These are phyloP conservation scores for Colletotrichum lini DNA, from an alignment of 2,329 filamentous ascomycete genomes.

Conservation along the genomic window DNA sequence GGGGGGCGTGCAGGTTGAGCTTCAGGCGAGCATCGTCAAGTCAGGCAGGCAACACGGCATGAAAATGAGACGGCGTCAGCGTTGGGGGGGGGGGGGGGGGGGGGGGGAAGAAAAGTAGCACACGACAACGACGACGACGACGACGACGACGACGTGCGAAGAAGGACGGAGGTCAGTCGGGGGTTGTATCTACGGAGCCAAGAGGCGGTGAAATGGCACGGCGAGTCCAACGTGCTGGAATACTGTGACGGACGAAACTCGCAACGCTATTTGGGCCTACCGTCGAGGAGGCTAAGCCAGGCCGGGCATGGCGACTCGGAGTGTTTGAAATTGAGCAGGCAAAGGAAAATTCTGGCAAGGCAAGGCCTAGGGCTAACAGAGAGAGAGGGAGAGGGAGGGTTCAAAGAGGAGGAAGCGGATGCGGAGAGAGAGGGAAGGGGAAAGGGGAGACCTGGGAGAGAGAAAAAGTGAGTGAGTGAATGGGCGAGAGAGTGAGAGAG, in stretches of 20 bases:
- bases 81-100: too few relatives aligned
- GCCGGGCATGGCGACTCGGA: slow-evolving; percentile 24
- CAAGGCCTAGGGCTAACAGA: slow-evolving; percentile 1
- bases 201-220: slow-evolving; percentile 33
- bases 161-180: slow-evolving; percentile 30
- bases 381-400: neutral
- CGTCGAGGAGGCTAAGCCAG: slow-evolving; percentile 22
- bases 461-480: too few relatives aligned
- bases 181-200: slow-evolving; percentile 31
- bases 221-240: slow-evolving; percentile 32
- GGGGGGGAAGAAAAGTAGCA: too few relatives aligned
- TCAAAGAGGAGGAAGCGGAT: too few relatives aligned
- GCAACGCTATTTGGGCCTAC: neutral
- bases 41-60: slow-evolving; percentile 19
- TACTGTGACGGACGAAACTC: slow-evolving; percentile 36
- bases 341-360: neutral
- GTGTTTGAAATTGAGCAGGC: slow-evolving; percentile 31
- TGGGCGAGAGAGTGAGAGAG: too few relatives aligned
- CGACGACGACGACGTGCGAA: slow-evolving; percentile 37
- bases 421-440: too few relatives aligned
- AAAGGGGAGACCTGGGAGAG: too few relatives aligned
- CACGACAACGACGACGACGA: too few relatives aligned
- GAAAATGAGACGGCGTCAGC: neutral
- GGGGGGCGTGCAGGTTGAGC: slow-evolving; percentile 9
- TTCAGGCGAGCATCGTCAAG: neutral